These are phyloP conservation scores for Cutaneotrichosporon spelunceum DNA, from an alignment of 1,284 basidiomycete genomes.

Conservation along the genomic window DNA sequence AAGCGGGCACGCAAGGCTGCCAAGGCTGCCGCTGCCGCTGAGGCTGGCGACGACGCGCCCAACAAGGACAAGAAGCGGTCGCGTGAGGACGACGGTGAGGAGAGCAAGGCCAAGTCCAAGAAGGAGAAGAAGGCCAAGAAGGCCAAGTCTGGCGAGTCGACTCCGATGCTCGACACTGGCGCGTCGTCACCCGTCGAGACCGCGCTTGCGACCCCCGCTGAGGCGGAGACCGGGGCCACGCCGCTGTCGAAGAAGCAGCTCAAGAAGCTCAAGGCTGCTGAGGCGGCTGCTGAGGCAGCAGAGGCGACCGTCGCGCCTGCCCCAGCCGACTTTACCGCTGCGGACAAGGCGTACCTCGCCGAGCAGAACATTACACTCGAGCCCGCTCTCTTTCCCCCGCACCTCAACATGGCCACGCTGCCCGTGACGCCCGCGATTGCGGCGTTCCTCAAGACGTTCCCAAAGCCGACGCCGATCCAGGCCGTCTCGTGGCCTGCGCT, in stretches of 20 bases:
- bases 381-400: conserved; percentile 60
- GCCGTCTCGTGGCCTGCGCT: conserved; percentile 92
- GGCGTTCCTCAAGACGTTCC: conserved; percentile 67
- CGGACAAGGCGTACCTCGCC: conserved; percentile 63
- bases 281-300: conserved; percentile 27
- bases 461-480: conserved; percentile 91
- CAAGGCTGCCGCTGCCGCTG: conserved; percentile 26
- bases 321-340: conserved; percentile 42
- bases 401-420: conserved; percentile 71
- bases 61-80: conserved; percentile 41
- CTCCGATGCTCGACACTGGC: conserved; percentile 24
- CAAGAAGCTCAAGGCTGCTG: conserved; percentile 43
- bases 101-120: conserved; percentile 17
- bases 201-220: conserved; percentile 23
- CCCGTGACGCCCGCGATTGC: conserved; percentile 63
- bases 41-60: conserved; percentile 30
- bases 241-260: conserved; percentile 45
- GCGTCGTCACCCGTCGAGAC: conserved; percentile 25
- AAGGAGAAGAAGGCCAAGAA: conserved; percentile 41
- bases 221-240: conserved; percentile 12
- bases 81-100: conserved; percentile 24
- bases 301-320: conserved; percentile 26
- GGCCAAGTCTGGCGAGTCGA: conserved; percentile 43
- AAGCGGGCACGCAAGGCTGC: conserved; percentile 41
- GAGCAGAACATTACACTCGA: conserved; percentile 74